Base-by-base conservation (phyloP, 768 basidiomycete species). In the Ramaria sp. region DNA sequence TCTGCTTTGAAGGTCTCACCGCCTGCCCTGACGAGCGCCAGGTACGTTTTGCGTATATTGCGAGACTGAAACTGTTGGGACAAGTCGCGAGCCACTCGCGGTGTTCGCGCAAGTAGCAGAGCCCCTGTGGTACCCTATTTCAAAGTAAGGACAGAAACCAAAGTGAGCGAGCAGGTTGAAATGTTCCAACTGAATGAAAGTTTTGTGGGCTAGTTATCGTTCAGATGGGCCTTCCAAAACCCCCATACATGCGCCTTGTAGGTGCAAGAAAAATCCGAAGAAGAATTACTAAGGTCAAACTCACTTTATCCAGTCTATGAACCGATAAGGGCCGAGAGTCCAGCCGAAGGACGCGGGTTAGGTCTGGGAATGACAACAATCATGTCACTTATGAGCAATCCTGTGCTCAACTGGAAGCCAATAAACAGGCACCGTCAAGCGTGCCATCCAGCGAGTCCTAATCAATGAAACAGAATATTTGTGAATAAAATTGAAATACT, bases 241-340 rank as follows among this genome's bases (percentile, higher is more conserved):
- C n/a, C n/a, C n/a, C n/a, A 37, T 10, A 1, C 34, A 37, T 37
- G 34, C 1, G 27, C 34, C 13, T 37, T 37, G 9, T 37, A 37
- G 34, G 13, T 2, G 9, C 9, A 13, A 37, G 34, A 11, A 5
- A 34, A 34, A 34, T 34, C 33, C 33, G 33, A 34, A 34, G 33
- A 42, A 42, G 7, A 46, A 24, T n/a, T n/a, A n/a, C n/a, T 11
- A 54, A 42, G 15, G 7, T 45, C 20, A 38, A 3, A 39, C 51
- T 52, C 37, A 81, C 85, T 72, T 82, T 83, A 70, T 86, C 84
- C 4, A 87, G 73, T 13, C 85, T 77, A 64, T 87, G 85, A 20
- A 86, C 76, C 6, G 78, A 70, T 53, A 71, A 71, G 7, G 78
- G 82, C n/a, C 67, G 58, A 24, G 55, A 61, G 15, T 64, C 61